These are phyloP conservation scores for Chrysanthemum seticuspe DNA, from an alignment of 129 eudicot species.

Conservation along the genomic window DNA sequence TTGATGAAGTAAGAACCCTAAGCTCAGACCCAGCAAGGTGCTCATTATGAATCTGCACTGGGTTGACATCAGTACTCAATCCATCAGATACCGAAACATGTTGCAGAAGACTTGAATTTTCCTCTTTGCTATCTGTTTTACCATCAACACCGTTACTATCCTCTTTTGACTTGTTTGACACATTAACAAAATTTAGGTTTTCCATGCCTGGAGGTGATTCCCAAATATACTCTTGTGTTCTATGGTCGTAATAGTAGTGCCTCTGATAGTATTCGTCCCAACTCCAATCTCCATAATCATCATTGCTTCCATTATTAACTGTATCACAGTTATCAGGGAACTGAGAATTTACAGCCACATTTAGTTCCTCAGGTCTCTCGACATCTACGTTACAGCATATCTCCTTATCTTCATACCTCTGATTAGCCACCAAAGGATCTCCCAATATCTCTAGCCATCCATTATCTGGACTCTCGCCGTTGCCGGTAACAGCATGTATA, in stretches of 20 bases:
- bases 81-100: slow-evolving; percentile 24
- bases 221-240: slow-evolving; percentile 81
- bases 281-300: slow-evolving; percentile 61
- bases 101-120: slow-evolving; percentile 23
- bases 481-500: slow-evolving; percentile 21
- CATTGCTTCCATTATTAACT: slow-evolving; percentile 16
- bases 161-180: slow-evolving; percentile 21
- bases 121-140: slow-evolving; percentile 19
- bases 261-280: slow-evolving; percentile 72
- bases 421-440: slow-evolving; percentile 24
- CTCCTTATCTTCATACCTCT: slow-evolving; percentile 29
- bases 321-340: slow-evolving; percentile 27
- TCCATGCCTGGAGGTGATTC: slow-evolving; percentile 72
- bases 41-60: not conserved
- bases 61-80: slow-evolving; percentile 18
- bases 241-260: slow-evolving; percentile 60
- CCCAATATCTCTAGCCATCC: slow-evolving; percentile 14
- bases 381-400: slow-evolving; percentile 16
- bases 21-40: slow-evolving; percentile 1
- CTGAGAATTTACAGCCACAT: slow-evolving; percentile 17
- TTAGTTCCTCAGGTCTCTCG: slow-evolving; percentile 14
- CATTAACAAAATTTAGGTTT: slow-evolving; percentile 23
- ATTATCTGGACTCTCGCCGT: slow-evolving; percentile 7
- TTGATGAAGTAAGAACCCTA: slow-evolving; percentile 12
- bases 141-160: slow-evolving; percentile 20